Conservation (phyloP, 2,329 filamentous ascomycete genomes). For the Sporothrix pseudoabietina region DNA sequence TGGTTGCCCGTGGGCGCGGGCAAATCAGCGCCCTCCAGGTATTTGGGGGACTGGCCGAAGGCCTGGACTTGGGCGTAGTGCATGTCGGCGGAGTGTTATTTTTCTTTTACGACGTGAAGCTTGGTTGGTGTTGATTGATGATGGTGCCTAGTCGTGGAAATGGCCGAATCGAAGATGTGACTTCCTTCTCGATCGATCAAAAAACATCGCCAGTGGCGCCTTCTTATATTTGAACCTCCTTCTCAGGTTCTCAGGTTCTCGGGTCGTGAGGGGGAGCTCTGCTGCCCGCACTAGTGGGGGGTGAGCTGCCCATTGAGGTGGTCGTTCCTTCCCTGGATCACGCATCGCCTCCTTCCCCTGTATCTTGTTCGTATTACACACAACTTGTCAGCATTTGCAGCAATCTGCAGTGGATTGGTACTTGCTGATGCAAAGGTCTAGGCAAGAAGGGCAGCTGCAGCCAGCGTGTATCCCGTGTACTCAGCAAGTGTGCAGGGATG, state of each 20-base stretch:
- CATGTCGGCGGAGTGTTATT: background rate
- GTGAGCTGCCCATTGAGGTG: background rate
- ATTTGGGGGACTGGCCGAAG: conserved; percentile 31
- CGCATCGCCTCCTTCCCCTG: background rate
- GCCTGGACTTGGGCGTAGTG: conserved; percentile 28
- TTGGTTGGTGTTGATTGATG: background rate
- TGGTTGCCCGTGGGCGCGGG: conserved; percentile 29
- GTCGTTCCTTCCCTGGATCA: background rate
- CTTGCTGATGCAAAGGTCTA: background rate
- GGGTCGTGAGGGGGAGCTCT: background rate
- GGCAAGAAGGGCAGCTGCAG: background rate
- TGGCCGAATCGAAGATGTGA: background rate
- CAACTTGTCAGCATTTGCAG: background rate
- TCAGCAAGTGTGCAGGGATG: background rate
- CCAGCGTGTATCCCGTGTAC: background rate
- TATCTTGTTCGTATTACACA: background rate
- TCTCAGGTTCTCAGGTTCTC: background rate
- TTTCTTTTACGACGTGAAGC: background rate
- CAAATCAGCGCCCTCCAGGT: conserved; percentile 30
- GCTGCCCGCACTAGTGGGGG: background rate
- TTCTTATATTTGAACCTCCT: background rate
- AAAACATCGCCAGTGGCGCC: background rate
- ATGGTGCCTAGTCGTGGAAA: no score
- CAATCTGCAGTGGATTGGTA: background rate
- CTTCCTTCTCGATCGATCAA: background rate